Conservation (phyloP, 768 basidiomycete species). For the Leccinum olivaceopallidum region DNA sequence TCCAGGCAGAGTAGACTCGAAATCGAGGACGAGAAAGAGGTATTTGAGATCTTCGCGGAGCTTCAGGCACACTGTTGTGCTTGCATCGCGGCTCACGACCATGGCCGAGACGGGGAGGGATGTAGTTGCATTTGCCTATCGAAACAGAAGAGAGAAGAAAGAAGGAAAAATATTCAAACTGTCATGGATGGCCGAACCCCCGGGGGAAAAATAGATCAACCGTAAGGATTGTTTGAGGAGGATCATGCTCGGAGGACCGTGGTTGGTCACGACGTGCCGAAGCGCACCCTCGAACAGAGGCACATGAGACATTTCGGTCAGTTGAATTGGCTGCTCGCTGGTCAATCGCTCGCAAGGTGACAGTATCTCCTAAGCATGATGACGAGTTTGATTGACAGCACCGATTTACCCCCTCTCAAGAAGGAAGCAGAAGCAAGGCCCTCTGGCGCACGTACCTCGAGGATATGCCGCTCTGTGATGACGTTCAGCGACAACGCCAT, state of each 20-base stretch:
- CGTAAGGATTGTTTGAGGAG: constrained; percentile 34
- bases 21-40: constrained; percentile 62
- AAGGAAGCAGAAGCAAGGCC: too few relatives aligned
- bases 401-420: too few relatives aligned
- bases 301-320: constrained; percentile 48
- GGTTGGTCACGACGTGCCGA: constrained; percentile 21
- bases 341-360: constrained; percentile 54
- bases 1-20: constrained; percentile 38
- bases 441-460: constrained; percentile 21
- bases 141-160: too few relatives aligned
- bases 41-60: constrained; percentile 26
- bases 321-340: constrained; percentile 43
- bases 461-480: constrained; percentile 14
- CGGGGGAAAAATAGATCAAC: constrained; percentile 12
- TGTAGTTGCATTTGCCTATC: constrained; percentile 29
- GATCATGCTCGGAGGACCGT: constrained; percentile 37
- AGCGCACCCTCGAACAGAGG: constrained; percentile 50
- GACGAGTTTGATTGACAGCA: too few relatives aligned
- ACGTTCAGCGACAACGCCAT: constrained; percentile 14
- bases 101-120: constrained; percentile 30
- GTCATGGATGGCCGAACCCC: too few relatives aligned
- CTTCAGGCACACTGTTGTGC: constrained; percentile 56
- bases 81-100: constrained; percentile 62
- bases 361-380: constrained; percentile 44
- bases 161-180: too few relatives aligned